Base-by-base conservation (phyloP, 1,139 yeast species). In the Zygosaccharomyces pseudobailii region DNA sequence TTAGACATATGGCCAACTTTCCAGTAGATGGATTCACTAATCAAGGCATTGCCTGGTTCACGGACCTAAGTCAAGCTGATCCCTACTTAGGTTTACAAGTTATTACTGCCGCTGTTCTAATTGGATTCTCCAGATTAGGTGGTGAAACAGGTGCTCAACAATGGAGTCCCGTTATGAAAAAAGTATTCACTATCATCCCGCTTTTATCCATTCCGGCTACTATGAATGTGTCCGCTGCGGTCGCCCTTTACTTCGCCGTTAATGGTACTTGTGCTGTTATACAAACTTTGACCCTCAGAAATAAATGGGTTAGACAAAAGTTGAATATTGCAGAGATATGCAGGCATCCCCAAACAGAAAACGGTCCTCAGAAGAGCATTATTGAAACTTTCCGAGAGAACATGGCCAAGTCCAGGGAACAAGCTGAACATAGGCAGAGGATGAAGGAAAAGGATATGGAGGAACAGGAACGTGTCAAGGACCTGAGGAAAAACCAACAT, bases 61-160 rank as follows among this genome's bases (percentile, higher is more conserved):
- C 71, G 22, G 85, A 92, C 66, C 75, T 92, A 60, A 75, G 86
- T 17, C 84, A 80, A 34, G 84, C 95, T 3, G 99, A 92, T 66
- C 97, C 97, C 2, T 92, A 86, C 69, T 72, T 87, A 51, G 97
- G 96, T 6, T 74, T 92, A 53, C 98, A 90, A 63, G 70, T 84
- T 43, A 71, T 88, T 43, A 83, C 97, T 13, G 96, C 96, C n/a
- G 76, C 80, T 17, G 75, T 86, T 23, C 85, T 89, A 51, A 78
- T 87, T 45, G 74, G 78, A 2, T 82, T 92, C 65, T 79, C 92
- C 65, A 79, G 83, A 68, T 70, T 82, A 35, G 98, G 97, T 51
- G 97, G 97, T 55, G 97, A 92, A 67, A 85, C 95, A 19, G 97
- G 96, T 48, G 84, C 85, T 40, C 80, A 79, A 50, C 80, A 78